These are phyloP conservation scores for Solanum dulcamara DNA, from an alignment of 257 asterid genomes.

Conservation along the genomic window DNA sequence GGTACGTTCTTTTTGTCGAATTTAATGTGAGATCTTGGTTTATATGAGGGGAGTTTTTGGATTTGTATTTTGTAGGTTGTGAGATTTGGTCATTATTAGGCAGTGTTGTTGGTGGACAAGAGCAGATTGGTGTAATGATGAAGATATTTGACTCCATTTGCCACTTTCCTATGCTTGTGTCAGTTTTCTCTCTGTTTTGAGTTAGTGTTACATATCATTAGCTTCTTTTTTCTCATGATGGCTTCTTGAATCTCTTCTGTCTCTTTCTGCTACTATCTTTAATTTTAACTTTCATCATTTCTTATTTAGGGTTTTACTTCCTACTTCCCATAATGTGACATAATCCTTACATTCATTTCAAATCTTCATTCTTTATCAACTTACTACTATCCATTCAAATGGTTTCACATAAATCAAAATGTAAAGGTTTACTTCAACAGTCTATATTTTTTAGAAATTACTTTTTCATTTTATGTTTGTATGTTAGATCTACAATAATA, in stretches of 20 bases:
- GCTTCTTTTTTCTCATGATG: constrained; percentile 35
- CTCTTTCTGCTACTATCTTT: constrained; percentile 19
- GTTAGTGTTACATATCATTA: constrained; percentile 5
- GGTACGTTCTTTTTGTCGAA: background rate
- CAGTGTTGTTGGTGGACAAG: constrained; percentile 21
- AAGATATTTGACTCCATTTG: constrained; percentile 22
- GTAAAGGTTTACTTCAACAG: background rate
- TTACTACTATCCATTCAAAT: background rate
- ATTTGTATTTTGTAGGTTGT: background rate
- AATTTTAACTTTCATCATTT: background rate
- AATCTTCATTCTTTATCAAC: too few relatives aligned
- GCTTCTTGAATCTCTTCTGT: constrained; percentile 29
- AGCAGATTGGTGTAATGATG: constrained; percentile 68
- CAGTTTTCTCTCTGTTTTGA: constrained; percentile 14
- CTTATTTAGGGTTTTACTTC: constrained; percentile 31
- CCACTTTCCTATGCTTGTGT: constrained; percentile 15
- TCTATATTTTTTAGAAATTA: background rate
- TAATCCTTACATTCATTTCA: background rate
- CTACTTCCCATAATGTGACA: background rate
- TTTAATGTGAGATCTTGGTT: background rate
- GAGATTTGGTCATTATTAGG: background rate
- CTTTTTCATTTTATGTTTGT: background rate
- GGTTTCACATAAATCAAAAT: background rate
- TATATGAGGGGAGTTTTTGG: background rate
- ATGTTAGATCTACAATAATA: background rate